Conservation (phyloP, 78 protist genomes). For the Dictyostelium purpureum region DNA sequence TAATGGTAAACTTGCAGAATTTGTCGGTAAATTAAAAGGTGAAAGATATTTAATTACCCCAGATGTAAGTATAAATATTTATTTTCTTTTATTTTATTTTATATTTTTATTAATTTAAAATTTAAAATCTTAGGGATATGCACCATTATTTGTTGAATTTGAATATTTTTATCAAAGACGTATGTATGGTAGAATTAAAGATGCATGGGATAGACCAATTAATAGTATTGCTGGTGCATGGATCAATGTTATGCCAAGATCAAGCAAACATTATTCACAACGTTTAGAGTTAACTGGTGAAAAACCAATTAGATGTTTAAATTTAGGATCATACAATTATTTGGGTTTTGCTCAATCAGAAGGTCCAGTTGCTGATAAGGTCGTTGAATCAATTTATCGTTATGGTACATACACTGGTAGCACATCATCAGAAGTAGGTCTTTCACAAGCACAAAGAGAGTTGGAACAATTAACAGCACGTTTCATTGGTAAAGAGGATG, state of each 20-base stretch:
- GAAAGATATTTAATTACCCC: slow-evolving; percentile 36
- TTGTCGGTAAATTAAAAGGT: slow-evolving; percentile 34
- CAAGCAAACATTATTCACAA: slow-evolving; percentile 59
- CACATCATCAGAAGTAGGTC: slow-evolving; percentile 52
- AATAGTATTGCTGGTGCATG: slow-evolving; percentile 87
- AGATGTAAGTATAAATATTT: slow-evolving; percentile 2
- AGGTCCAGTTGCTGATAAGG: slow-evolving; percentile 82
- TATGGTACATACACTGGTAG: slow-evolving; percentile 63
- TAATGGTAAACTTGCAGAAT: slow-evolving; percentile 47
- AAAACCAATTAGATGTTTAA: slow-evolving; percentile 74
- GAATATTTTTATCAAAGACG: slow-evolving; percentile 94
- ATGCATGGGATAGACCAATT: slow-evolving; percentile 96
- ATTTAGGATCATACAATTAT: slow-evolving; percentile 98
- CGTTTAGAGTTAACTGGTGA: slow-evolving; percentile 65
- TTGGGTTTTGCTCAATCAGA: slow-evolving; percentile 96
- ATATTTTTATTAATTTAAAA: neutral
- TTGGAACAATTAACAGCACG: slow-evolving; percentile 92
- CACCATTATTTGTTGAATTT: slow-evolving; percentile 91
- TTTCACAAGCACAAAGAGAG: slow-evolving; percentile 11
- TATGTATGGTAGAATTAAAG: slow-evolving; percentile 90
- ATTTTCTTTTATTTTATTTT: neutral
- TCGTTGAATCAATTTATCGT: slow-evolving; percentile 23
- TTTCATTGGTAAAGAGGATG: slow-evolving; percentile 93
- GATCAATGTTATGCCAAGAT: slow-evolving; percentile 87
- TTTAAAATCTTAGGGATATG: slow-evolving; percentile 83